Evolutionary conservation across 2,329 filamentous ascomycete genomes (phyloP), one percentile per base, ranked within the genome.

Genomic region (Exophiala phaeomuriformis): DNA sequence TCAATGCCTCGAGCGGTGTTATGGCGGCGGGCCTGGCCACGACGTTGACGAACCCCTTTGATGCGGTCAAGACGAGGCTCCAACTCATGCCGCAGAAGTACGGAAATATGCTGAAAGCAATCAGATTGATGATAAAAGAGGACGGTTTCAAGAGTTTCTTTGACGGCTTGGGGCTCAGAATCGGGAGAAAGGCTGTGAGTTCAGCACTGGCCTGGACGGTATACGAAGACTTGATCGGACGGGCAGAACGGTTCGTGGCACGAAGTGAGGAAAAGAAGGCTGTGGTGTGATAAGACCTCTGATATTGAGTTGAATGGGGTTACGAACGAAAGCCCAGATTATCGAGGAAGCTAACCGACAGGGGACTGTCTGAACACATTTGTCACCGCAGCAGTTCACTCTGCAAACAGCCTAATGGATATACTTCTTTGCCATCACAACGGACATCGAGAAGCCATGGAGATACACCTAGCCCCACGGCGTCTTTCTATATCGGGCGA

Each of bases 141-240:
- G 91, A 96, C 59, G 91, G 91, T 0, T 63, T 86, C 19, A 78
- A 85, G 50, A 86, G 86, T 56, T 76, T 98, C 53, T 90, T 93
- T 71, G 86, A 93, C 68, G 93, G 93, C 1, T 71, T 98, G 52
- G 88, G 81, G 1, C 74, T 98, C 61, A 80, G 93, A 52, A 95
- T 97, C 77, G 86, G 84, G 43, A 79, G 93, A 62, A 98, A 98
- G 70, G 91, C 90, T 3, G 72, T 96, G 42, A 96, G 90, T 69
- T 91, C 86, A 49, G 93, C 93, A n/a, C 76, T 97, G 62, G 91
- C 91, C 5, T 98, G 93, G 93, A 97, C 91, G 6, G 77, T 96
- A 39, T 98, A 98, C 66, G 93, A 98, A 72, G 91, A 96, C 69
- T 71, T 96, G 63, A 85, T 97, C 58, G 76, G 90, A 56, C 78